Conservation (phyloP, 352 stramenopile species). For the Phytophthora rubi region DNA sequence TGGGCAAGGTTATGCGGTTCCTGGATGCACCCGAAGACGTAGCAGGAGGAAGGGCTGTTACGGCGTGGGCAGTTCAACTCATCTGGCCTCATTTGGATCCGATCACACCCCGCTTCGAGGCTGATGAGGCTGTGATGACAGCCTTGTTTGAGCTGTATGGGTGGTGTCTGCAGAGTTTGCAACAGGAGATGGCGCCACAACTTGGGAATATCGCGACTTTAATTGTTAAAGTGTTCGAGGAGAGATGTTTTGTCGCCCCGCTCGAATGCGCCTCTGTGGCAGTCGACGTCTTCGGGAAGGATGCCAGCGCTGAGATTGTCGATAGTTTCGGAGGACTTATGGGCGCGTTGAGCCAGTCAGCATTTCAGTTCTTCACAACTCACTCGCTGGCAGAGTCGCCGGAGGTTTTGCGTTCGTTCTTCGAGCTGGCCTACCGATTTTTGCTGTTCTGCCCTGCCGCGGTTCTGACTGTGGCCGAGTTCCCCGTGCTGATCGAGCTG, state of each 20-base stretch:
- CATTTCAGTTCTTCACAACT: slow-evolving; percentile 71
- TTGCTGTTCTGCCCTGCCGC: slow-evolving; percentile 74
- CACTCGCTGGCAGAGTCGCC: slow-evolving; percentile 65
- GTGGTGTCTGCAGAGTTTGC: slow-evolving; percentile 75
- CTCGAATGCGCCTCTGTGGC: slow-evolving; percentile 70
- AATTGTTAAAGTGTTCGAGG: slow-evolving; percentile 68
- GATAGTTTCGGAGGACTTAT: slow-evolving; percentile 64
- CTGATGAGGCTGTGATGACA: slow-evolving; percentile 53
- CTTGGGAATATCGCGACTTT: slow-evolving; percentile 58
- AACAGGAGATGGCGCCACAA: slow-evolving; percentile 58
- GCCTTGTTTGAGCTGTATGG: slow-evolving; percentile 73
- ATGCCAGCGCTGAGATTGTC: slow-evolving; percentile 46
- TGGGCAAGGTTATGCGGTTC: slow-evolving; percentile 72
- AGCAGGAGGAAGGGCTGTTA: slow-evolving; percentile 56
- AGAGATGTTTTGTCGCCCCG: slow-evolving; percentile 57
- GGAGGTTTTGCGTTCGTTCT: slow-evolving; percentile 71
- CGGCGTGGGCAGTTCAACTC: slow-evolving; percentile 50
- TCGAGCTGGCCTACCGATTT: slow-evolving; percentile 73
- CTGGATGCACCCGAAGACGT: slow-evolving; percentile 62
- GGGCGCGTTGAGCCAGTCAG: slow-evolving; percentile 59
- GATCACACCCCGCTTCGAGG: slow-evolving; percentile 47
- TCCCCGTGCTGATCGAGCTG: slow-evolving; percentile 67
- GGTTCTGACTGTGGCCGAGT: slow-evolving; percentile 60
- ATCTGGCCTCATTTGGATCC: slow-evolving; percentile 69
- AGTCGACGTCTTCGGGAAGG: slow-evolving; percentile 74